phyloP scores from a whole-genome alignment of 1,284 basidiomycete genomes.

The Tetrapyrgos nigripes region DNA sequence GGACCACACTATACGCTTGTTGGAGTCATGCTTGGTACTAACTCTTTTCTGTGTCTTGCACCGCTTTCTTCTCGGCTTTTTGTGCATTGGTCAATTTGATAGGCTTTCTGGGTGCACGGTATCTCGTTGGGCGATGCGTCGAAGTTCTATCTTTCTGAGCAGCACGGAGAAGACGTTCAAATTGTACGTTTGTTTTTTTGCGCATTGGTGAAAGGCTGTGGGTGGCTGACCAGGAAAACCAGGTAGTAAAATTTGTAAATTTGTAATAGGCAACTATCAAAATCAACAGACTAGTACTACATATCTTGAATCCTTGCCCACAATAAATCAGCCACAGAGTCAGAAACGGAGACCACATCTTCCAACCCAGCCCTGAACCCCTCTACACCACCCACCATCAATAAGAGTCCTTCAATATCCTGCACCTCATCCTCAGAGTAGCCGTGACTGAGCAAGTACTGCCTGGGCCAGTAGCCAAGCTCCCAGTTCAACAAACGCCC shows the following conservation, averaged over 20 bases:
- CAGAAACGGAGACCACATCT: neutral
- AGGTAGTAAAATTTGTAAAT: too few relatives aligned
- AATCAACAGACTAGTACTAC: neutral
- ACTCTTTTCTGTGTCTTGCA: neutral
- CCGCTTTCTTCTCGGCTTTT: neutral
- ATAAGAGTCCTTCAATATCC: neutral
- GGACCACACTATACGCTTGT: neutral
- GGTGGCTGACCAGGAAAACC: too few relatives aligned
- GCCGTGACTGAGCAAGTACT: neutral
- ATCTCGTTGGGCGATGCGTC: neutral
- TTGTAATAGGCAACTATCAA: too few relatives aligned
- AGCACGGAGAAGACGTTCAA: neutral
- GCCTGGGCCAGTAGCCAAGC: neutral
- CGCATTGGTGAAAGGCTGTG: neutral
- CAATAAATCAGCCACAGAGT: too few relatives aligned
- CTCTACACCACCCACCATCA: neutral
- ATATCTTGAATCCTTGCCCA: neutral
- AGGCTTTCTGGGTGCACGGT: neutral
- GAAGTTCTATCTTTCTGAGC: neutral
- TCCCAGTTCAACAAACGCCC: neutral
- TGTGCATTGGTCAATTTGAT: neutral
- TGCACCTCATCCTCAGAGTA: neutral
- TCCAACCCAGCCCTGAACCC: neutral
- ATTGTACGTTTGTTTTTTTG: neutral
- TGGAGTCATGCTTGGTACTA: neutral